Conservation (phyloP, 83 land plant genomes). For the Thuja plicata region DNA sequence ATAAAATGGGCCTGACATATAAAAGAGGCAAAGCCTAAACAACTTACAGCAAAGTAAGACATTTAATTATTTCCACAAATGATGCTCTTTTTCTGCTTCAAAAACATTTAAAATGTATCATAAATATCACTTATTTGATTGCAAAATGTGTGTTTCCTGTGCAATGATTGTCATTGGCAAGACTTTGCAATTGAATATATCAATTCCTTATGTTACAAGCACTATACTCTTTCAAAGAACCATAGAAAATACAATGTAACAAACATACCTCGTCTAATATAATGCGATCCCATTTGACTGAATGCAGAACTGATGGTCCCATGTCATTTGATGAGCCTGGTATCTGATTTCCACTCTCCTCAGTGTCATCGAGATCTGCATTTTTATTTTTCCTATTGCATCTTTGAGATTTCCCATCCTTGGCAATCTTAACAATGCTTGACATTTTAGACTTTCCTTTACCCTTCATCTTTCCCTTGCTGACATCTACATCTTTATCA, state of each 20-base stretch:
- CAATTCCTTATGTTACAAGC: neutral
- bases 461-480: neutral
- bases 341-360: neutral
- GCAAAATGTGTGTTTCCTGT: neutral
- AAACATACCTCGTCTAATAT: constrained; percentile 84
- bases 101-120: neutral
- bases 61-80: neutral
- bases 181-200: neutral
- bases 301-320: constrained; percentile 63
- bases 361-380: constrained; percentile 11
- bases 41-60: neutral
- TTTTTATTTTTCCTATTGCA: constrained; percentile 5
- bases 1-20: constrained; percentile 77
- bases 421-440: neutral
- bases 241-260: neutral
- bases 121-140: too few relatives aligned
- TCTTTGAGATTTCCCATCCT: neutral
- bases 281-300: constrained; percentile 85
- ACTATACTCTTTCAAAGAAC: neutral
- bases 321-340: constrained; percentile 30
- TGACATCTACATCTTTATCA: neutral
- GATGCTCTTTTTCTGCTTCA: neutral
- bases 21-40: neutral
- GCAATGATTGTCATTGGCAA: neutral
- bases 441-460: neutral